Evolutionary conservation across 805 yeast species (phyloP).

Genomic region (Jamesozyma lodderae): DNA sequence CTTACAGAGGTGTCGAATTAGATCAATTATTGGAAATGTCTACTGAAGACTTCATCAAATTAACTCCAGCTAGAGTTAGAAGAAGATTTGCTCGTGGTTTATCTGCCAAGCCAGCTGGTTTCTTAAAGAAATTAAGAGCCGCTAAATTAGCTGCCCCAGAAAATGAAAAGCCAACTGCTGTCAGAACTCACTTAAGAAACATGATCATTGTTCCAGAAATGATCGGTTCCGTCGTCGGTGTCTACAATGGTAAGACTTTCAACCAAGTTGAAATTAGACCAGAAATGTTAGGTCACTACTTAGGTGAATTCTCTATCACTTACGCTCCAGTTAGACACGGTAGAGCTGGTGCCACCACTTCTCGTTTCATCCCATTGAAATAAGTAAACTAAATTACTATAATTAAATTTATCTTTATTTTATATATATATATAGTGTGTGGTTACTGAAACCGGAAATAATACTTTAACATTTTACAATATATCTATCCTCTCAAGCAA

Average conservation of each 20-base stretch:
- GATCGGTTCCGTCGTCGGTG: slow-evolving; percentile 98
- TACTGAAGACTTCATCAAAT: slow-evolving; percentile 93
- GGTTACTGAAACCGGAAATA: too few species aligned
- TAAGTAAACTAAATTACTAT: slow-evolving; percentile 22
- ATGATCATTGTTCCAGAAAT: slow-evolving; percentile 98
- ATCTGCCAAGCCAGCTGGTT: slow-evolving; percentile 88
- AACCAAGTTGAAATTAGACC: slow-evolving; percentile 98
- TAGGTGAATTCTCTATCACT: slow-evolving; percentile 99
- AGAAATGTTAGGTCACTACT: slow-evolving; percentile 99
- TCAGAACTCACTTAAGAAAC: slow-evolving; percentile 99
- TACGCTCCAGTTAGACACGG: slow-evolving; percentile 99
- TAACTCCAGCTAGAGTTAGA: slow-evolving; percentile 98
- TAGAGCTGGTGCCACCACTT: slow-evolving; percentile 82
- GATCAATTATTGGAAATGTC: slow-evolving; percentile 86
- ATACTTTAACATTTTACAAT: too few species aligned
- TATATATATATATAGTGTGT: too few species aligned
- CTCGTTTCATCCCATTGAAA: slow-evolving; percentile 68
- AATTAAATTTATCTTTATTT: neutral
- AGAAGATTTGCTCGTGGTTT: slow-evolving; percentile 99
- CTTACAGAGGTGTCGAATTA: slow-evolving; percentile 98
- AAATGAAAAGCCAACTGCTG: slow-evolving; percentile 94
- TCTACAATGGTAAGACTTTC: slow-evolving; percentile 99
- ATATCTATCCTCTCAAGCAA: too few species aligned
- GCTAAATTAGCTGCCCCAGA: slow-evolving; percentile 85
- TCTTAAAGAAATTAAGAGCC: slow-evolving; percentile 95